Conservation (phyloP, 1,139 yeast species). For the Candida dubliniensis region DNA sequence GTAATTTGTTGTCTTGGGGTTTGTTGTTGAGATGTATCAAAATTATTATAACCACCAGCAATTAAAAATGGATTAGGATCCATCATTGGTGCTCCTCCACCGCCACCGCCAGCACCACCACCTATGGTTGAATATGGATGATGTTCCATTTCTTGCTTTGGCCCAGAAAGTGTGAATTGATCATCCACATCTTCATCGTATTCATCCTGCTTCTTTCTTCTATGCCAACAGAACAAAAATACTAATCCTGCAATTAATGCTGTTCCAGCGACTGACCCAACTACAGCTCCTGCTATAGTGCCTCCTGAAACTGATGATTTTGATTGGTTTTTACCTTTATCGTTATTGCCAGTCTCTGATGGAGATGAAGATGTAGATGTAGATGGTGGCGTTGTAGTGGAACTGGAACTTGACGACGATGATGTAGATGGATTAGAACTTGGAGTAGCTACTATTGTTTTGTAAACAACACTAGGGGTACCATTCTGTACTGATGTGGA, state of each 20-base stretch:
- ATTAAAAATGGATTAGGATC: constrained; percentile 25
- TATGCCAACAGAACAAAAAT: constrained; percentile 45
- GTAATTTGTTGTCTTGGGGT: constrained; percentile 6
- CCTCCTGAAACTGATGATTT: constrained; percentile 48
- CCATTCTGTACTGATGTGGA: constrained; percentile 25
- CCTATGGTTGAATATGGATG: background rate
- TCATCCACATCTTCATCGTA: constrained; percentile 41
- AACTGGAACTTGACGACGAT: constrained; percentile 8
- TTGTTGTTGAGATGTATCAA: constrained; percentile 16
- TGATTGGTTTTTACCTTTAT: constrained; percentile 14
- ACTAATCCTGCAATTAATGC: constrained; percentile 35
- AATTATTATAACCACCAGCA: constrained; percentile 17
- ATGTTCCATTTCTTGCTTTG: constrained; percentile 19
- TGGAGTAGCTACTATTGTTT: constrained; percentile 23
- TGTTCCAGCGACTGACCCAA: constrained; percentile 61
- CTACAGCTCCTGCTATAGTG: constrained; percentile 71
- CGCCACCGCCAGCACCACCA: background rate
- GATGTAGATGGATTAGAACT: constrained; percentile 16
- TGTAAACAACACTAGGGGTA: constrained; percentile 24
- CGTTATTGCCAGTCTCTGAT: constrained; percentile 15
- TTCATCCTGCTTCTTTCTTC: constrained; percentile 27
- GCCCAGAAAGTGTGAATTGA: constrained; percentile 38
- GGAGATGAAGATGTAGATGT: constrained; percentile 14
- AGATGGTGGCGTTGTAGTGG: constrained; percentile 18
- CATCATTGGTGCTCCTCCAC: constrained; percentile 9